Evolutionary conservation across 2,329 filamentous ascomycete species (phyloP).

Genomic region (Acrodontium crateriforme): DNA sequence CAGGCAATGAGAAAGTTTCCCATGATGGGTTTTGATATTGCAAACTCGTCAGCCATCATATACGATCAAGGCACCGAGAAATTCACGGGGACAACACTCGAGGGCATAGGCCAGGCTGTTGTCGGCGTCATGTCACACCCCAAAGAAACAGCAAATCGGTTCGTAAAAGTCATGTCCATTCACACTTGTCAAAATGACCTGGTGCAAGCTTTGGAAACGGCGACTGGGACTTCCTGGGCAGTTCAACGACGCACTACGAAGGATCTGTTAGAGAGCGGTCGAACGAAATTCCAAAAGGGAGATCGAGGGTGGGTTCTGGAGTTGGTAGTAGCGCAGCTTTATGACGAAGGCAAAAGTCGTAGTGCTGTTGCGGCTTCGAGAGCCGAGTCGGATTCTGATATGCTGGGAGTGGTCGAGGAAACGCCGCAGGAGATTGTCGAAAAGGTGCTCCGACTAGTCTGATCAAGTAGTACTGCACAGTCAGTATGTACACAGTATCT

Average conservation of each 20-base stretch:
- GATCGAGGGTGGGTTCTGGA: too few relatives aligned
- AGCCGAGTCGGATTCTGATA: constrained; percentile 4
- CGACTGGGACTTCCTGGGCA: constrained; percentile 6
- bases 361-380: too few relatives aligned
- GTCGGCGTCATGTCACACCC: constrained; percentile 34
- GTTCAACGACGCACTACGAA: too few relatives aligned
- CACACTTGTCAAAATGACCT: constrained; percentile 42
- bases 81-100: constrained; percentile 37
- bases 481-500: too few relatives aligned
- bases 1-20: constrained; percentile 44
- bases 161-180: constrained; percentile 41
- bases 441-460: constrained; percentile 4
- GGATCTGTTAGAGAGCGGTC: too few relatives aligned
- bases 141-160: constrained; percentile 42
- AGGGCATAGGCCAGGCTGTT: constrained; percentile 37
- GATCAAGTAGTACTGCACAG: too few relatives aligned
- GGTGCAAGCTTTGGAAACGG: constrained; percentile 21
- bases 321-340: too few relatives aligned
- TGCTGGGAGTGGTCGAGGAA: constrained; percentile 8
- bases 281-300: too few relatives aligned
- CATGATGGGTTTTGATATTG: constrained; percentile 45
- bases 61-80: constrained; percentile 40
- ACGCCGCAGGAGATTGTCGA: constrained; percentile 3
- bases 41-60: constrained; percentile 34
- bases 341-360: too few relatives aligned